Base-by-base conservation (phyloP, 352 stramenopile genomes). In the Phytopythium ostracodes region DNA sequence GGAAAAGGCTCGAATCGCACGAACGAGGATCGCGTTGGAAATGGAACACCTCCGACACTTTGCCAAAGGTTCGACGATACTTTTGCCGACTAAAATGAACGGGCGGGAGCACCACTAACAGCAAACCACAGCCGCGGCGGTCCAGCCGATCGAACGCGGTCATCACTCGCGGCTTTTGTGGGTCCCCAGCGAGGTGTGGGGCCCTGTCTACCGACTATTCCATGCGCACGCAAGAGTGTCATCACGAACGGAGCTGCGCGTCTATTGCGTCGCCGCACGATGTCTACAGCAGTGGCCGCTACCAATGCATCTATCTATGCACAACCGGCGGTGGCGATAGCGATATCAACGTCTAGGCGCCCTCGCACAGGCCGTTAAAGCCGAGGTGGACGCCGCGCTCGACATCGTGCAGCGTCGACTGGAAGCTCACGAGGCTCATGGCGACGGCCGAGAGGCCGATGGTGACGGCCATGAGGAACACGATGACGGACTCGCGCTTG, bases 401-500 rank as follows among this genome's bases (percentile, higher is more conserved):
- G 4, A 94, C 53, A 46, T 94, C 81, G 24, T 73, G 66, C 38
- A 85, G 27, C 24, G 79, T 83, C 15, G 72, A 82, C 58, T 77
- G 71, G 12, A 89, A 49, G 4, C 85, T 79, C 46, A 92, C 80
- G 53, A 84, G 66, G 40, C 83, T 75, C 85, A 94, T 94, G 25
- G 77, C 75, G 14, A 87, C 7, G 1, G 83, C 77, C 52, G 85
- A 94, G 10, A 92, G 58, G 33, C 83, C 83, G 42, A 94, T 92
- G 22, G 81, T 91, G 20, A 60, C 60, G 1, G 84, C 80, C 29
- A 94, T 56, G 22, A 94, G 72, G 64, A 88, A 91, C 40, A 94
- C 84, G 65, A 92, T 79, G 66, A 94, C 89, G n/a, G 82, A 91
- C 63, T 91, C 83, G 58, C 86, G 86, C 61, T 87, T 88, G 60